Evolutionary conservation across 148 eudicot genomes (phyloP), one percentile per base, ranked within the genome.

Genomic region (Camellia japonica): DNA sequence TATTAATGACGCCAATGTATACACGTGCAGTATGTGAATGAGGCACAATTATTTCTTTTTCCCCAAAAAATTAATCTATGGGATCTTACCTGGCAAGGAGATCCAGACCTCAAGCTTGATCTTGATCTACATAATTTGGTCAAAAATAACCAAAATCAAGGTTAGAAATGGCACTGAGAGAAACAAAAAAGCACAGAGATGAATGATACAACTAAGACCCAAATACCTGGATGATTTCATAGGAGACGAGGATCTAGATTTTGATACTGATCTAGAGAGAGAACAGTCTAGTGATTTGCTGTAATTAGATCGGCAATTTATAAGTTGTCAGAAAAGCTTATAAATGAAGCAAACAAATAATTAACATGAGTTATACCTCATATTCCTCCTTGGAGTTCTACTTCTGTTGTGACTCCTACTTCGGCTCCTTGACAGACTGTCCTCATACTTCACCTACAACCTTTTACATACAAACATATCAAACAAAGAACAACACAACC

Each of bases 171-270:
- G n/a, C 64, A 68, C 18, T 55, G 3, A 3, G 10, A 15, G 51
- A 43, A 47, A 47, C 38, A 71, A 52, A 30, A 30, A 30, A 11
- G n/a, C 43, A 46, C 4, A 47, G 30, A 7, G 15, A 18, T 14
- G 9, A 47, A 6, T 59, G 60, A 20, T 23, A 78, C 47, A 52
- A 46, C 67, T 18, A 72, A 63, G 42, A 2, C n/a, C 65, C 73
- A 38, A 52, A 61, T 86, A 93, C 99, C 97, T 93, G 71, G 91
- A 68, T 9, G 90, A 47, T 83, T 88, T 93, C 69, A 87, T 89
- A 80, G 98, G 99, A 65, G 99, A 84, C 68, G 88, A 88, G 52
- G 98, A 94, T 78, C 93, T 87, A 75, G 97, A 88, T 80, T 91
- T 90, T 76, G 90, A 87, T 51, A 80, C 87, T 60, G 97, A 95